Evolutionary conservation across 805 yeast species (phyloP).

Genomic region (Allodekkera sacchari): DNA sequence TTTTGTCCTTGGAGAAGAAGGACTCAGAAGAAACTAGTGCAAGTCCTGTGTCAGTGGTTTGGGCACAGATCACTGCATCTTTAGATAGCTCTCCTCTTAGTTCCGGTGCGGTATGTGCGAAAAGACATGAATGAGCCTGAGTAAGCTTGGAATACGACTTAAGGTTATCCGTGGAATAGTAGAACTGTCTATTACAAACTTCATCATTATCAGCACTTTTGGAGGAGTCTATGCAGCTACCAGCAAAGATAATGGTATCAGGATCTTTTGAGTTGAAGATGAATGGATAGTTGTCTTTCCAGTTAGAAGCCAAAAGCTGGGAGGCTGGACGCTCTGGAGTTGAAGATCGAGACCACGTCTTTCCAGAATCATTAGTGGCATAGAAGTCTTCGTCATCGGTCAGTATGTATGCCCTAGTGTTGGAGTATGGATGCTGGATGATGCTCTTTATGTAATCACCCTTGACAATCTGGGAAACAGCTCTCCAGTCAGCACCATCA

Average conservation of each 20-base stretch:
- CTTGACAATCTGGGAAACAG: constrained; percentile 22
- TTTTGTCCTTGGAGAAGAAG: constrained; percentile 32
- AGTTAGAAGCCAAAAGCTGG: no score
- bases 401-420: constrained; percentile 30
- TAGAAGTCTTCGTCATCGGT: constrained; percentile 27
- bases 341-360: constrained; percentile 30
- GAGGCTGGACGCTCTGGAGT: constrained; percentile 26
- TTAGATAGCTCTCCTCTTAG: constrained; percentile 21
- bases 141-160: no score
- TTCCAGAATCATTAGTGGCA: constrained; percentile 33
- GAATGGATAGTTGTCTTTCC: no score
- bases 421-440: constrained; percentile 30
- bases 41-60: constrained; percentile 32
- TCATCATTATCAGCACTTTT: no score
- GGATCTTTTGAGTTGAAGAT: no score
- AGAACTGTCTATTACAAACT: no score
- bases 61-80: constrained; percentile 34
- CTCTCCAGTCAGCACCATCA: constrained; percentile 35
- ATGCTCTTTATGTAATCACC: constrained; percentile 19
- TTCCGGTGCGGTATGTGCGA: constrained; percentile 21
- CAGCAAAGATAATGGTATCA: no score
- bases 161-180: no score
- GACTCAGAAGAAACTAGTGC: constrained; percentile 33
- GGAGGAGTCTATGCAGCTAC: no score
- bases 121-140: no score